Base-by-base conservation (phyloP, 2,329 filamentous ascomycete genomes). In the Rugonectria rugulosa region DNA sequence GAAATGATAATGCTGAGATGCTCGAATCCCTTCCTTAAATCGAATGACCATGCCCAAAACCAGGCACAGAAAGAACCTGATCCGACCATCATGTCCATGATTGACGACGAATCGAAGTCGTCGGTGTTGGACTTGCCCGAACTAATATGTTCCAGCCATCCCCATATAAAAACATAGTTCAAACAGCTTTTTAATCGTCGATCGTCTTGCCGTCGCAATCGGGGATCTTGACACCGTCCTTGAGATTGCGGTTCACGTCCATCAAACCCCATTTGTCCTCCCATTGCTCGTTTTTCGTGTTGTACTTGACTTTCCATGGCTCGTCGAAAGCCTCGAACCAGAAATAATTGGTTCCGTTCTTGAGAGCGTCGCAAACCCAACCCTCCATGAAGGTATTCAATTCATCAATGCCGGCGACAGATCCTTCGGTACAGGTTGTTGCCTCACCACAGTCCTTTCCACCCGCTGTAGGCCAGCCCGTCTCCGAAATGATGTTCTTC, bases 311-410 rank as follows among this genome's bases (percentile, higher is more conserved):
- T 78, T 98, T 97, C 94, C 94, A 98, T 3, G 92, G 92, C 80
- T 98, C 94, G 71, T 98, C 94, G 71, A 97, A 98, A 9, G 92
- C 92, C 70, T 93, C 91, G 72, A 98, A 97, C 94, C 94, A 98
- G 71, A 97, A 97, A 73, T 96, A 98, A 63, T 96, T 87, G 2
- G 92, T 97, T 40, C 88, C 89, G 68, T 97, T 96, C 20, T 78
- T 78, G 60, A 97, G 75, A 10, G 90, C 87, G 46, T 86, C 81
- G 72, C 94, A 98, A 0, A 98, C 87, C 88, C 91, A 98, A 61
- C 86, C 85, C 2, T 86, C 79, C 85, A 98, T 88, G 67, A 97
- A 92, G n/a, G 79, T 80, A 70, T 98, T 98, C 78, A 97, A 80
- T 71, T 92, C 86, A 15, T 85, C 77, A 38, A 97, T 81, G 19